Evolutionary conservation across 208 protist genomes (phyloP).

Genomic region (Trypanosoma theileri): DNA sequence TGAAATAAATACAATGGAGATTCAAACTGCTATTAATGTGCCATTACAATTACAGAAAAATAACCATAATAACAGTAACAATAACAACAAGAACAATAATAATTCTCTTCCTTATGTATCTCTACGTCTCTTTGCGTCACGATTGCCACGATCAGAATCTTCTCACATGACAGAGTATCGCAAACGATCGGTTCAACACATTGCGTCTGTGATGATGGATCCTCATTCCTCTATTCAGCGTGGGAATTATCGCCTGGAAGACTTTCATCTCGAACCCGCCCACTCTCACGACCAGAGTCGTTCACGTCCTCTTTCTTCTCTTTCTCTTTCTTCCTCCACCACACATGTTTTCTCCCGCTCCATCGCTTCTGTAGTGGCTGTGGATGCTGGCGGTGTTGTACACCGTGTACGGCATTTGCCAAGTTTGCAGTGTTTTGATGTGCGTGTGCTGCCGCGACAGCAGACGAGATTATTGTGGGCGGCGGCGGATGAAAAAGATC

Average conservation of each 20-base stretch:
- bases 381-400: conserved; percentile 70
- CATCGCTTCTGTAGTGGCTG: conserved; percentile 43
- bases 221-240: background rate
- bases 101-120: conserved; percentile 33
- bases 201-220: conserved; percentile 5
- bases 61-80: conserved; percentile 16
- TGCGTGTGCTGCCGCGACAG: conserved; percentile 70
- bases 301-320: background rate
- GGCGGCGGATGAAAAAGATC: background rate
- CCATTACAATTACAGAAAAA: background rate
- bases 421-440: conserved; percentile 79
- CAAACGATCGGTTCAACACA: conserved; percentile 1
- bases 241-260: conserved; percentile 4
- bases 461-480: conserved; percentile 48
- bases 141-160: conserved; percentile 26
- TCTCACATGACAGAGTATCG: background rate
- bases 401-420: conserved; percentile 61
- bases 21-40: conserved; percentile 11
- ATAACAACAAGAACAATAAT: conserved; percentile 20
- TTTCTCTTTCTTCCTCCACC: background rate
- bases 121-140: conserved; percentile 57
- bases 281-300: background rate
- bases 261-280: conserved; percentile 5
- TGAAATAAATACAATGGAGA: conserved; percentile 74
- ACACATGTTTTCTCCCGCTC: background rate